Percentiles rank a stretch among this genome's conserved stretches.
Evolutionary conservation across 176 grass and related monocot genomes (phyloP).

Genomic region (Bolboschoenus planiculmis): DNA sequence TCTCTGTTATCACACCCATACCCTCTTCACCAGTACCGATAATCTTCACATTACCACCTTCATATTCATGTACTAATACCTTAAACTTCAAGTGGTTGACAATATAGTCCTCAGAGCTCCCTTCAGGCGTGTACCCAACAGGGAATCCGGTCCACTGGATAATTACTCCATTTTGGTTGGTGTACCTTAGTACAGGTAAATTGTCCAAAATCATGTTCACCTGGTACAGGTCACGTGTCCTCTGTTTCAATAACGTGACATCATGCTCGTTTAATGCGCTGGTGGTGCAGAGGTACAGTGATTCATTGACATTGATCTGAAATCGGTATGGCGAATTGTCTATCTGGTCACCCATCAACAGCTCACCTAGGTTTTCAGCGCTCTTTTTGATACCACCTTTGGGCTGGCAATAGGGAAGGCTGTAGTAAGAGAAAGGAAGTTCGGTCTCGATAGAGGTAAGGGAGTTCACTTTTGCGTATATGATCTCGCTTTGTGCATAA

Average conservation of each 20-base stretch:
- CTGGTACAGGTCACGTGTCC: constrained; percentile 64
- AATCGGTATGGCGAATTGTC: constrained; percentile 82
- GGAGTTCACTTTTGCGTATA: constrained; percentile 73
- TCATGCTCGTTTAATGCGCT: constrained; percentile 50
- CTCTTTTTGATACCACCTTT: constrained; percentile 66
- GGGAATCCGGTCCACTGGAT: constrained; percentile 92
- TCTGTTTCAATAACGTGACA: constrained; percentile 65
- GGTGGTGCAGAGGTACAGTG: constrained; percentile 66
- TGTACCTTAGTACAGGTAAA: constrained; percentile 75
- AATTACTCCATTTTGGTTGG: constrained; percentile 64
- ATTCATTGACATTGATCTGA: constrained; percentile 58
- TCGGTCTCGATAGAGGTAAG: constrained; percentile 87
- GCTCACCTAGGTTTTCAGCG: constrained; percentile 78
- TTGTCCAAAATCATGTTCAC: constrained; percentile 92
- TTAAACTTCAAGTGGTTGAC: constrained; percentile 92
- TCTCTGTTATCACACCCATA: constrained; percentile 57
- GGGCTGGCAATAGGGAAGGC: constrained; percentile 61
- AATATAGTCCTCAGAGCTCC: constrained; percentile 51
- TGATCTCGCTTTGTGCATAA: constrained; percentile 36
- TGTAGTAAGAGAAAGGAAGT: constrained; percentile 79
- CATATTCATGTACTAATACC: constrained; percentile 72
- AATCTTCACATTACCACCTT: constrained; percentile 61
- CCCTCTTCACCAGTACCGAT: constrained; percentile 69
- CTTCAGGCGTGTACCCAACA: constrained; percentile 61
- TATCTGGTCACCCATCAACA: constrained; percentile 88